Percentiles rank a stretch among this genome's conserved stretches.
These are phyloP conservation scores for Daldinia caldariorum DNA, from an alignment of 495 filamentous ascomycete species.

Conservation along the genomic window DNA sequence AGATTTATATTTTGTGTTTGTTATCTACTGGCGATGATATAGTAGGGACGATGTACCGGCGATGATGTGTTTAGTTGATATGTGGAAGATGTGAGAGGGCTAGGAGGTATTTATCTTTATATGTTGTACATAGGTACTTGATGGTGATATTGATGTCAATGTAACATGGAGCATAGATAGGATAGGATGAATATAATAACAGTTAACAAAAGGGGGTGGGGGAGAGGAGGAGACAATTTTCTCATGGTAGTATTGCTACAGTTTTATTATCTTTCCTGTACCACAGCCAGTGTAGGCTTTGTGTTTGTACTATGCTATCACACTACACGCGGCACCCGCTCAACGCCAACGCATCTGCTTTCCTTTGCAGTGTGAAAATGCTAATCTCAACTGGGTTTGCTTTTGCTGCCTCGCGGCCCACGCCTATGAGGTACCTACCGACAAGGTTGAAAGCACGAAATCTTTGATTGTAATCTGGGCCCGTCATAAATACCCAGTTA, in stretches of 20 bases:
- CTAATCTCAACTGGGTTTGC: neutral
- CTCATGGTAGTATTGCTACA: neutral
- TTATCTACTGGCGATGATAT: too few species aligned
- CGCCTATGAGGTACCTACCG: neutral
- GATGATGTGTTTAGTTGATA: too few species aligned
- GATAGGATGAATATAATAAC: too few species aligned
- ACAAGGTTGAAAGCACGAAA: neutral
- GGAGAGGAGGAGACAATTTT: too few species aligned
- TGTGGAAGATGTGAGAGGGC: too few species aligned
- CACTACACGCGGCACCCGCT: neutral
- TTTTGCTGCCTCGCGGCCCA: neutral
- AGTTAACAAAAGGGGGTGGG: too few species aligned
- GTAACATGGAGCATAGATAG: too few species aligned
- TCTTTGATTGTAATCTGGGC: neutral
- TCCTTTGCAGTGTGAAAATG: neutral
- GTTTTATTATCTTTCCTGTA: neutral
- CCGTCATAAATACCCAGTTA: neutral
- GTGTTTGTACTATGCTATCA: neutral
- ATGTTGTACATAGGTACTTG: too few species aligned
- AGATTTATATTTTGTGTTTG: too few species aligned
- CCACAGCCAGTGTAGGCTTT: neutral
- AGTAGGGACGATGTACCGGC: too few species aligned
- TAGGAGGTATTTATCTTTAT: too few species aligned
- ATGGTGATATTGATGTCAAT: too few species aligned
- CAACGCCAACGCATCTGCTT: neutral